These are phyloP conservation scores for Haplosporangium sp. DNA, from an alignment of 371 early-diverging fungal genomes.

Conservation along the genomic window DNA sequence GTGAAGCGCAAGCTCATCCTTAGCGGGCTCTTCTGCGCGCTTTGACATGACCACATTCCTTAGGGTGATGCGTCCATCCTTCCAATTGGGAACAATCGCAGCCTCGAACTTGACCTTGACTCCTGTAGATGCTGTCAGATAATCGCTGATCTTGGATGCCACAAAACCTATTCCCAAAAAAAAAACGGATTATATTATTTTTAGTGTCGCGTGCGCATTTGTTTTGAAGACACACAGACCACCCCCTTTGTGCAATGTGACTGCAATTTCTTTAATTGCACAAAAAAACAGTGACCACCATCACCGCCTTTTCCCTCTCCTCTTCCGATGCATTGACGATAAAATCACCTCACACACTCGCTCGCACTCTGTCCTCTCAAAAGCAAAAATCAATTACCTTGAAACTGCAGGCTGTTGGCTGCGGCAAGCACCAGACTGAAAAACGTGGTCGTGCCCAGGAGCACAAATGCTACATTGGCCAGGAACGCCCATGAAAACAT, in stretches of 20 bases:
- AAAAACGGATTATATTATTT: not conserved
- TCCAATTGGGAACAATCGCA: conserved; percentile 94
- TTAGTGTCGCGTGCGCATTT: not conserved
- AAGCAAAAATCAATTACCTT: conserved; percentile 66
- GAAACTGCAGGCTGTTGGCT: conserved; percentile 89
- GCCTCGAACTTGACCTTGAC: conserved; percentile 89
- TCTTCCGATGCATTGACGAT: not conserved
- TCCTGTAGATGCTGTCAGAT: conserved; percentile 86
- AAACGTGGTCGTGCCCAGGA: conserved; percentile 93
- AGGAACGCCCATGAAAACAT: conserved; percentile 91
- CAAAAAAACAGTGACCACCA: not conserved
- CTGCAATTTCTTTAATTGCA: conserved; percentile 5
- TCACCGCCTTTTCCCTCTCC: not conserved
- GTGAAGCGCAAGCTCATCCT: conserved; percentile 6
- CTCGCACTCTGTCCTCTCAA: no score
- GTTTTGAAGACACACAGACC: conserved; percentile 34
- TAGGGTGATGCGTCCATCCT: conserved; percentile 88
- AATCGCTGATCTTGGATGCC: conserved; percentile 79
- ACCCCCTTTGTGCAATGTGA: conserved; percentile 18
- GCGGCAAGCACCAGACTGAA: conserved; percentile 83
- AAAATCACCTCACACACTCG: no score
- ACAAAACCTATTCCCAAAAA: conserved; percentile 72
- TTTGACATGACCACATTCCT: conserved; percentile 76
- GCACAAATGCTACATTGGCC: conserved; percentile 84
- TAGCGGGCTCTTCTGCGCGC: conserved; percentile 20